Conservation (phyloP, 192 early-diverging fungal genomes). For the Mortierella hygrophila region DNA sequence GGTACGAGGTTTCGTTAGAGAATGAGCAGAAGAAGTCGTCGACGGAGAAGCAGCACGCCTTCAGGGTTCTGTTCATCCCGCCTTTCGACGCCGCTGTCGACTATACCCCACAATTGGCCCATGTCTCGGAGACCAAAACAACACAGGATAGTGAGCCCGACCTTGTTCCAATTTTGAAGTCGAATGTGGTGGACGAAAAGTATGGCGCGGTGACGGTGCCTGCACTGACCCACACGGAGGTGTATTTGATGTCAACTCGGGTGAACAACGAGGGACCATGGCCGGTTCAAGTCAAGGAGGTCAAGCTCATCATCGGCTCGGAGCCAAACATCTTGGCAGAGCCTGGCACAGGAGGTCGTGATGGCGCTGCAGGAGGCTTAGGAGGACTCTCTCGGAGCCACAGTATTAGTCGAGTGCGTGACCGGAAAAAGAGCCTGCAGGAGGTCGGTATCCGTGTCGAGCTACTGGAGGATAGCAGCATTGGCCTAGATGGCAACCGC, state of each 20-base stretch:
- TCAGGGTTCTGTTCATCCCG: slow-evolving; percentile 65
- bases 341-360: not conserved
- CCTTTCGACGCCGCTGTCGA: slow-evolving; percentile 69
- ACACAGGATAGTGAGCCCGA: slow-evolving; percentile 1
- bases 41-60: slow-evolving; percentile 69
- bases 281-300: slow-evolving; percentile 46
- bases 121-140: slow-evolving; percentile 27
- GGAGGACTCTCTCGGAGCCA: slow-evolving; percentile 24
- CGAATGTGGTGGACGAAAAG: slow-evolving; percentile 36
- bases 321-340: not conserved
- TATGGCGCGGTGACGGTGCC: slow-evolving; percentile 66
- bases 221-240: slow-evolving; percentile 51
- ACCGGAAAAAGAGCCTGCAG: slow-evolving; percentile 30
- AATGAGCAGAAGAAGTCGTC: slow-evolving; percentile 39
- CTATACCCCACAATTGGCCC: slow-evolving; percentile 30
- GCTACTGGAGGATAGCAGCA: slow-evolving; percentile 12
- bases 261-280: slow-evolving; percentile 54
- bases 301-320: slow-evolving; percentile 32
- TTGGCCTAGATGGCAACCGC: not conserved
- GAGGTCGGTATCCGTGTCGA: slow-evolving; percentile 39
- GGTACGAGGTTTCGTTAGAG: slow-evolving; percentile 55
- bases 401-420: slow-evolving; percentile 33
- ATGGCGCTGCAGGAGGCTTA: not conserved
- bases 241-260: slow-evolving; percentile 38
- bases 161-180: slow-evolving; percentile 10